Conservation (phyloP, 495 filamentous ascomycete species). For the Rhizodiscina lignyota region DNA sequence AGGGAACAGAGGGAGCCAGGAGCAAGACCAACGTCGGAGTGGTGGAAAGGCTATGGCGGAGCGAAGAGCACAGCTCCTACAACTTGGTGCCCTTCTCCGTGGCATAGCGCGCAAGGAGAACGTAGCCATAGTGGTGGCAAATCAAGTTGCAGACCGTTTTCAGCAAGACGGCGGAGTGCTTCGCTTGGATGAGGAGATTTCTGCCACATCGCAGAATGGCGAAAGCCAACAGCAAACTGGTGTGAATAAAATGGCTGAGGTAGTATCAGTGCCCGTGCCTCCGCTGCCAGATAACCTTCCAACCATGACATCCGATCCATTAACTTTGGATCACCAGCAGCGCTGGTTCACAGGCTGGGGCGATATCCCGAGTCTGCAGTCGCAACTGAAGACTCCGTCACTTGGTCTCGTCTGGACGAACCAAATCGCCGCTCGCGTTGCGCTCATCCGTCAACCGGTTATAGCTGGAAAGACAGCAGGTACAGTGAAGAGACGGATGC, state of each 20-base stretch:
- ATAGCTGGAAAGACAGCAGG: slow-evolving; percentile 13
- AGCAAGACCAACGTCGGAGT: background rate
- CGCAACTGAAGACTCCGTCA: slow-evolving; percentile 59
- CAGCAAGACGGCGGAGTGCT: slow-evolving; percentile 5
- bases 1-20: background rate
- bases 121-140: slow-evolving; percentile 78
- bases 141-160: slow-evolving; percentile 92
- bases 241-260: background rate
- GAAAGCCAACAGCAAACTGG: background rate
- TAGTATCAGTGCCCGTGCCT: slow-evolving; percentile 19
- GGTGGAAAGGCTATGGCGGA: slow-evolving; percentile 28
- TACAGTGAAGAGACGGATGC: slow-evolving; percentile 11
- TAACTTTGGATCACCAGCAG: slow-evolving; percentile 76
- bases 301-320: too few relatives aligned
- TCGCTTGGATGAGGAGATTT: too few relatives aligned
- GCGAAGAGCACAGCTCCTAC: slow-evolving; percentile 51
- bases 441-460: slow-evolving; percentile 37
- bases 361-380: slow-evolving; percentile 24
- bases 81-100: slow-evolving; percentile 59
- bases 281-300: slow-evolving; percentile 24
- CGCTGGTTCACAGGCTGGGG: slow-evolving; percentile 94
- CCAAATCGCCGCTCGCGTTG: slow-evolving; percentile 67
- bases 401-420: slow-evolving; percentile 84
- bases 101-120: slow-evolving; percentile 53
- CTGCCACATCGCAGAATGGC: slow-evolving; percentile 1